Evolutionary conservation across 2,329 filamentous ascomycete species (phyloP), one percentile per base, ranked within the genome.

Genomic region (Graphilbum ipis-grandicollis): DNA sequence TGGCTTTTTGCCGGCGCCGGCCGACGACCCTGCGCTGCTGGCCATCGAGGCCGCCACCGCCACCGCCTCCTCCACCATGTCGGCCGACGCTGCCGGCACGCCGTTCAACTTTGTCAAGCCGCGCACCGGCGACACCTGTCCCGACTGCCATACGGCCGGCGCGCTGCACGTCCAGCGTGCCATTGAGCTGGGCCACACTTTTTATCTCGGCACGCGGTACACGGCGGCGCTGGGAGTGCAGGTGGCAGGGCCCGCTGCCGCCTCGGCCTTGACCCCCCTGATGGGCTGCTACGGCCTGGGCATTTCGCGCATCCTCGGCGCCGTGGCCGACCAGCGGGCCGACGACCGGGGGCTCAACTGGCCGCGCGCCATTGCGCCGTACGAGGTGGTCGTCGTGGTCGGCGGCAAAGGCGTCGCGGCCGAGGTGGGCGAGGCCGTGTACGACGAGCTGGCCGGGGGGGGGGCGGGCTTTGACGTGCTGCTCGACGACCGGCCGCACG

Each of bases 241-340:
- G 13, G 46, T 62, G 19, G 66, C 58, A 19, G 48, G 46, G 44
- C 13, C 13, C 13, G 17, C 32, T 5, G 19, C 35, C 18, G 5
- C 21, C 6, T 4, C 13, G 19, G 23, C 32, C 10, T 14, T 43
- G 12, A 37, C 37, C n/a, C 44, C 44, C 1, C 74, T 93, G 45
- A 98, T 98, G 90, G 90, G 90, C 38, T 98, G 90, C 53, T 84
- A 94, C 51, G 90, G 90, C 1, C 92, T 98, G 42, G 90, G 90
- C 2, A 74, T 98, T 15, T 93, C 85, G 5, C 78, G 90, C 32
- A 75, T 98, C 47, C 77, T 98, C 42, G 85, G 79, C 9, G 84
- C 90, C 2, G 73, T 90, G 1, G 86, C 86, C 1, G 78, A 88
- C 44, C 68, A 78, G 29, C 62, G 84, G 9, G 66, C 74, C 0